A percentile compares a stretch with the other conserved stretches of the same genome.
phyloP scores from a whole-genome alignment of 768 basidiomycete genomes.

The Cystofilobasidium ferigula region DNA sequence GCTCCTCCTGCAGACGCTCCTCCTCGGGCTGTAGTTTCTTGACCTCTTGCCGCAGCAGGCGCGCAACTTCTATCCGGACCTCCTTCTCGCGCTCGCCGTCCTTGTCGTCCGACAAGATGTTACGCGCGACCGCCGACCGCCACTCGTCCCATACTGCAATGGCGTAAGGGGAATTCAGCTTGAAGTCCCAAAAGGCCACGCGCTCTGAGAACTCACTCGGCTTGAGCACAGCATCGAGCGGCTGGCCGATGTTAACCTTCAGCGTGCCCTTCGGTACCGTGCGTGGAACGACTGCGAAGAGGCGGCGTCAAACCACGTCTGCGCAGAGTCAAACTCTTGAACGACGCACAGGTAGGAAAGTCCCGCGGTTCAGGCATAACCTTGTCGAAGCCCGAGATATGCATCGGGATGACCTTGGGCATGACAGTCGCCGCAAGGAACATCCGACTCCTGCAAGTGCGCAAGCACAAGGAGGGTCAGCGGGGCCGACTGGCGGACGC shows the following conservation, averaged over 20 bases:
- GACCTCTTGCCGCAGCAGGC: not conserved
- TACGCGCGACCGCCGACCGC: not conserved
- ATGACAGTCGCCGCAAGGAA: not conserved
- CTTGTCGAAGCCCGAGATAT: slow-evolving; percentile 12
- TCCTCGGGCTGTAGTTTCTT: not conserved
- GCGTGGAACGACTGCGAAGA: not conserved
- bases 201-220: not conserved
- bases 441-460: slow-evolving; percentile 3
- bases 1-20: too few species aligned
- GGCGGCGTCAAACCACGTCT: not conserved
- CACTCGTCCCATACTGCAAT: slow-evolving; percentile 12
- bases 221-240: not conserved
- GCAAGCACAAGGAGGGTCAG: not conserved
- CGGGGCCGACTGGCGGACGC: not conserved
- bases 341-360: slow-evolving; percentile 3
- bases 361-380: slow-evolving; percentile 10
- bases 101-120: not conserved
- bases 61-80: not conserved
- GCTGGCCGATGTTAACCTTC: not conserved
- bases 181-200: not conserved
- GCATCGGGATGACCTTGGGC: slow-evolving; percentile 6
- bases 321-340: not conserved
- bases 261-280: not conserved
- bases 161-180: not conserved
- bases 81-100: slow-evolving; percentile 1